phyloP scores from a whole-genome alignment of 2,329 filamentous ascomycete genomes.

The Exophiala bonariae region DNA sequence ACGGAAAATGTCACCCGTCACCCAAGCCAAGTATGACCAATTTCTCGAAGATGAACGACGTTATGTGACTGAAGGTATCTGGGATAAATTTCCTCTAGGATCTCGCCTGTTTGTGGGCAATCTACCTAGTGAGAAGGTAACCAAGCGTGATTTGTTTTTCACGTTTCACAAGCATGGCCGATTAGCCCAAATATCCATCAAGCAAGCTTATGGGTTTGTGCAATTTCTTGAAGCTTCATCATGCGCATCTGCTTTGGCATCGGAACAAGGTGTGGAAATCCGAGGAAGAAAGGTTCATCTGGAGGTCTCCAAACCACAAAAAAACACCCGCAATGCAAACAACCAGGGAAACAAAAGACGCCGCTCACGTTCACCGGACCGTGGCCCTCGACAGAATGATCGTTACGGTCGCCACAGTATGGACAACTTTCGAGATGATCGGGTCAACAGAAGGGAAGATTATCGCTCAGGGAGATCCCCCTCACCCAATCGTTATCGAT shows the following conservation, averaged over 20 bases:
- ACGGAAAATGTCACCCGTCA: constrained; percentile 48
- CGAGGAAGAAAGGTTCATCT: constrained; percentile 95
- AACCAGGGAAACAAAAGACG: constrained; percentile 50
- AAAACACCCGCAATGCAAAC: constrained; percentile 62
- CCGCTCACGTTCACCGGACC: constrained; percentile 43
- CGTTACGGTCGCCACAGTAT: constrained; percentile 37
- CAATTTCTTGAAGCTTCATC: constrained; percentile 80
- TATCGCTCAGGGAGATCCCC: constrained; percentile 63
- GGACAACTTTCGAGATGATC: constrained; percentile 53
- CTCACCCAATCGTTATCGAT: constrained; percentile 61
- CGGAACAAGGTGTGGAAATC: constrained; percentile 77
- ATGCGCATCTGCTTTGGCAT: constrained; percentile 71
- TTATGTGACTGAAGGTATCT: constrained; percentile 54
- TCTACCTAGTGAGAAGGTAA: constrained; percentile 86
- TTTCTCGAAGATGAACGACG: constrained; percentile 51
- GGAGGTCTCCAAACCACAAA: constrained; percentile 85
- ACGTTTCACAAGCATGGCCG: constrained; percentile 83
- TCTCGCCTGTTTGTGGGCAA: constrained; percentile 63
- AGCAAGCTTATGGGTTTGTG: constrained; percentile 95
- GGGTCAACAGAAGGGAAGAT: constrained; percentile 57
- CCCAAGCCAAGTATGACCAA: constrained; percentile 51
- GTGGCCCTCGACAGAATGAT: constrained; percentile 25
- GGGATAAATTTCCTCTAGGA: constrained; percentile 51
- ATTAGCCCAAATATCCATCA: constrained; percentile 91
- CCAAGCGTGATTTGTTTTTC: constrained; percentile 90